Percentiles rank a stretch among this genome's conserved stretches.
phyloP scores from a whole-genome alignment of 257 asterid genomes.

The Fraxinus anomala region DNA sequence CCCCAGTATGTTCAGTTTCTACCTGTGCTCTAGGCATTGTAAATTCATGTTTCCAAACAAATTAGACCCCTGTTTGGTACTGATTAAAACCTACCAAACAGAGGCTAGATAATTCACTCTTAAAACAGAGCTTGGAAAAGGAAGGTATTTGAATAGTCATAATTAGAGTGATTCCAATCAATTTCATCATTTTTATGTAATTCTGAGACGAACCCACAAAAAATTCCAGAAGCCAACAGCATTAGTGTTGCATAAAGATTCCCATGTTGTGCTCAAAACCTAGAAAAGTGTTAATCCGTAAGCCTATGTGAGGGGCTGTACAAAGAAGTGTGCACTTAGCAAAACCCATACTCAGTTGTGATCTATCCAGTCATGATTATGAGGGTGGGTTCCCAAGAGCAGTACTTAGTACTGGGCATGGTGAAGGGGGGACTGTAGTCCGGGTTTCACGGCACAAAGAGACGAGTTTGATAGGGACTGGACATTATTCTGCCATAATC shows the following conservation, averaged over 20 bases:
- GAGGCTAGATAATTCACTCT: too few species aligned
- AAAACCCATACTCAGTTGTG: not conserved
- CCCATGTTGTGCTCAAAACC: not conserved
- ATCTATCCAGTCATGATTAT: not conserved
- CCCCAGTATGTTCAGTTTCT: not conserved
- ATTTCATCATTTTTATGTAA: not conserved
- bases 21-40: not conserved
- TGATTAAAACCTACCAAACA: too few species aligned
- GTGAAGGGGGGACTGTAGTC: constrained; percentile 65
- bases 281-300: not conserved
- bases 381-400: constrained; percentile 15
- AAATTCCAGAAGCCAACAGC: not conserved
- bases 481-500: constrained; percentile 42
- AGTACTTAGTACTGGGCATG: not conserved
- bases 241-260: not conserved
- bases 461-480: constrained; percentile 71
- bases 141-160: too few species aligned
- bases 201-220: not conserved
- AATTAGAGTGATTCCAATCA: too few species aligned
- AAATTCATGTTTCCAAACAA: not conserved
- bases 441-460: constrained; percentile 89
- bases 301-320: not conserved
- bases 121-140: too few species aligned
- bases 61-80: too few species aligned
- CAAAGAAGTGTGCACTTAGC: too few species aligned